Evolutionary conservation across 1,284 basidiomycete genomes (phyloP).

Genomic region (Boletellus deceptivus): DNA sequence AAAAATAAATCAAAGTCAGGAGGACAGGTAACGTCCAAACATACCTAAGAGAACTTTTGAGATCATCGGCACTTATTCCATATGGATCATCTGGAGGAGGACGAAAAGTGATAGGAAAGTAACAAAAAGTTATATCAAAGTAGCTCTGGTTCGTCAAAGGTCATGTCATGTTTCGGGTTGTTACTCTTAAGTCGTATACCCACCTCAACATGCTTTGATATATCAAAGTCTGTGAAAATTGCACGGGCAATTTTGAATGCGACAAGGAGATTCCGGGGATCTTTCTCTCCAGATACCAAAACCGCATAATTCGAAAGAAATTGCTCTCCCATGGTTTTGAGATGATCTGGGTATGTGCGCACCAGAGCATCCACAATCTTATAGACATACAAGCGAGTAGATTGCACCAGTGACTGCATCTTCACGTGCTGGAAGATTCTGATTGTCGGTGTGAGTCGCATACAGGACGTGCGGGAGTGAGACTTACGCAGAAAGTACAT

Average conservation of each 20-base stretch:
- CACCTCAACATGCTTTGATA: constrained; percentile 74
- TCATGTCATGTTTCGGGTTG: neutral
- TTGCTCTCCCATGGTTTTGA: constrained; percentile 69
- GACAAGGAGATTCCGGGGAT: constrained; percentile 91
- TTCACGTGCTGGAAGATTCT: constrained; percentile 80
- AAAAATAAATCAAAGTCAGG: constrained; percentile 23
- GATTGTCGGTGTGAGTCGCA: neutral
- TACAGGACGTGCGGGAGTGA: neutral
- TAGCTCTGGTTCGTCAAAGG: constrained; percentile 57
- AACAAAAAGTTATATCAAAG: constrained; percentile 97
- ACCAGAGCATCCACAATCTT: constrained; percentile 81
- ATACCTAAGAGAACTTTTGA: constrained; percentile 74
- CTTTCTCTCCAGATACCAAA: constrained; percentile 93
- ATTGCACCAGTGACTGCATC: constrained; percentile 81
- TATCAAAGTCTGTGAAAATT: constrained; percentile 86
- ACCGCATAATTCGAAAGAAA: constrained; percentile 78
- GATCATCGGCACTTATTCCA: constrained; percentile 87
- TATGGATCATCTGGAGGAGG: constrained; percentile 95
- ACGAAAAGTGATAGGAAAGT: constrained; percentile 97
- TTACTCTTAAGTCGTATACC: constrained; percentile 18
- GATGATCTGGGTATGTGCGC: constrained; percentile 65
- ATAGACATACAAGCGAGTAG: constrained; percentile 81
- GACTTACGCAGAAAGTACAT: constrained; percentile 68
- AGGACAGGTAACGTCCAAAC: constrained; percentile 2
- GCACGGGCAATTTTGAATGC: constrained; percentile 88